phyloP scores from a whole-genome alignment of 129 eudicot species.

The Chrysanthemum seticuspe region DNA sequence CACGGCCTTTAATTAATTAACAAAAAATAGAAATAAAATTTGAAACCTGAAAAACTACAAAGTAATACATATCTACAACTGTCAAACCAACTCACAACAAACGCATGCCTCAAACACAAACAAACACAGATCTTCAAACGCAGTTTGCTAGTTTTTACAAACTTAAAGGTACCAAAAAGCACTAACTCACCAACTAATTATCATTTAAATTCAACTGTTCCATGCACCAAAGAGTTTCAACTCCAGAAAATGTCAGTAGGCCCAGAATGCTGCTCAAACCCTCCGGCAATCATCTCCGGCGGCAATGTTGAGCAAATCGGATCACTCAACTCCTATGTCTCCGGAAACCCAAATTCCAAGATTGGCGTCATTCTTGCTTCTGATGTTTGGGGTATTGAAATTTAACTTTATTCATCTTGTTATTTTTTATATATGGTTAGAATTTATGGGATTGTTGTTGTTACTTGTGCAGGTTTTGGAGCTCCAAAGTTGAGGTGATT shows the following conservation, averaged over 20 bases:
- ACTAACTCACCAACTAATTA: no score
- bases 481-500: slow-evolving; percentile 56
- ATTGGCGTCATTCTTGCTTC: slow-evolving; percentile 38
- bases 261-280: slow-evolving; percentile 42
- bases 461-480: slow-evolving; percentile 40
- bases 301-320: slow-evolving; percentile 41
- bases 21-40: no score
- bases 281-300: slow-evolving; percentile 32
- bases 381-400: slow-evolving; percentile 36
- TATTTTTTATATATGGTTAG: background rate
- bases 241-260: slow-evolving; percentile 25
- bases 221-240: background rate
- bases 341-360: slow-evolving; percentile 36
- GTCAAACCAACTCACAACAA: no score
- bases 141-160: no score
- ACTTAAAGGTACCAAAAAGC: no score
- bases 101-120: no score
- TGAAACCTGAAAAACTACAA: no score
- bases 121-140: no score
- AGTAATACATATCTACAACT: no score
- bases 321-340: slow-evolving; percentile 39
- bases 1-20: no score
- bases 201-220: no score
- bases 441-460: no score
- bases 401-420: background rate